A percentile compares a stretch with the other conserved stretches of the same genome.
These are phyloP conservation scores for Salinomyces thailandicus DNA, from an alignment of 2,329 filamentous ascomycete genomes.

Conservation along the genomic window DNA sequence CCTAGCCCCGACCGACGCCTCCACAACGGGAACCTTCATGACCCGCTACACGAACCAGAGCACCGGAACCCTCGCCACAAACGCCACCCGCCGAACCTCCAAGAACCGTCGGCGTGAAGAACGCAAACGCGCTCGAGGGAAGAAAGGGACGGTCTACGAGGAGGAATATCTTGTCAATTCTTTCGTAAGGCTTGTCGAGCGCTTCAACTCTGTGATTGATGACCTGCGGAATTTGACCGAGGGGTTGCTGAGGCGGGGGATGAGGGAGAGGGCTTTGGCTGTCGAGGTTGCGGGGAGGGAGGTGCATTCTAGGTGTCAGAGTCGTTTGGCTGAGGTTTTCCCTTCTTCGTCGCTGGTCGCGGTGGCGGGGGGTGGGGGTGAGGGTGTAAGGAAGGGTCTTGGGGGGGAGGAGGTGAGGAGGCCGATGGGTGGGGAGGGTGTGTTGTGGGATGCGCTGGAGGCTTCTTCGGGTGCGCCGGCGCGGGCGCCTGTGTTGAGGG, in stretches of 20 bases:
- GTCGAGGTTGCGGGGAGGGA: conserved; percentile 65
- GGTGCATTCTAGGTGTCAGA: conserved; percentile 58
- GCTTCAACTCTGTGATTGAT: conserved; percentile 59
- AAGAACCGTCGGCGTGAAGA: conserved; percentile 87
- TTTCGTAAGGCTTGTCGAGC: conserved; percentile 69
- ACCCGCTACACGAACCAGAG: conserved; percentile 78
- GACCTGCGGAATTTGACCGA: conserved; percentile 68
- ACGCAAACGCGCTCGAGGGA: conserved; percentile 84
- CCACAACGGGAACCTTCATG: conserved; percentile 74
- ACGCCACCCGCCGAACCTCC: conserved; percentile 65
- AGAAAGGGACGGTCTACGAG: conserved; percentile 96
- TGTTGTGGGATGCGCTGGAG: conserved; percentile 35
- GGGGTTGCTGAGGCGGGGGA: conserved; percentile 65
- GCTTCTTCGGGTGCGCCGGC: conserved; percentile 29
- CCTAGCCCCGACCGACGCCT: conserved; percentile 72
- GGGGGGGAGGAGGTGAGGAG: conserved; percentile 16
- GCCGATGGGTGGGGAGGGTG: conserved; percentile 35
- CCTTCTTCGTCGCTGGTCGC: not conserved
- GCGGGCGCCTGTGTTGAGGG: conserved; percentile 42
- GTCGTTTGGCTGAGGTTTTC: conserved; percentile 63
- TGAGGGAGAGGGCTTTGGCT: conserved; percentile 77
- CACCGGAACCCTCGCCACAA: conserved; percentile 59
- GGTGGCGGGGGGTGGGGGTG: conserved; percentile 1
- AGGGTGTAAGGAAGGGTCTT: too few relatives aligned
- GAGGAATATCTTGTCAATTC: conserved; percentile 93